Conservation (phyloP, 352 stramenopile species). For the Pythium brassicae region DNA sequence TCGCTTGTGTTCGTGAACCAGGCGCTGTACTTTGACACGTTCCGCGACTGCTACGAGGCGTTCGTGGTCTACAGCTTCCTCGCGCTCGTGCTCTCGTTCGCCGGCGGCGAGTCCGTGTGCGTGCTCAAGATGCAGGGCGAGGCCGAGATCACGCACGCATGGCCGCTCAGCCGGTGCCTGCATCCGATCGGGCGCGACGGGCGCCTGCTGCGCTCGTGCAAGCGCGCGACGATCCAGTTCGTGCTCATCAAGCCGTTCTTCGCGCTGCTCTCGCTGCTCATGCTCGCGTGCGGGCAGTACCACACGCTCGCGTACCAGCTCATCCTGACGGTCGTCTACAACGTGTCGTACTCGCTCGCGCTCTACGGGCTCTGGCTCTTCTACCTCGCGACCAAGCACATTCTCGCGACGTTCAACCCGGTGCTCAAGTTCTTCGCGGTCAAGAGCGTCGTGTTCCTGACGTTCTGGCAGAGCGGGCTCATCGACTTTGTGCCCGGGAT, state of each 20-base stretch:
- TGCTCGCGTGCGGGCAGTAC: conserved; percentile 76
- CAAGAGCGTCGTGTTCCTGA: conserved; percentile 91
- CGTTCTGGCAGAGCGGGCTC: conserved; percentile 88
- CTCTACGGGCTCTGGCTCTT: conserved; percentile 90
- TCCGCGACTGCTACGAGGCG: conserved; percentile 90
- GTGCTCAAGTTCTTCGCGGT: conserved; percentile 93
- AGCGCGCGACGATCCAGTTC: conserved; percentile 90
- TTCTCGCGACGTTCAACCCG: conserved; percentile 78
- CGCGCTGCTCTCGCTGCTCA: conserved; percentile 78
- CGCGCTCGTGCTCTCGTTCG: conserved; percentile 86
- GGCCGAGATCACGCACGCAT: conserved; percentile 75
- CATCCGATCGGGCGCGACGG: conserved; percentile 75
- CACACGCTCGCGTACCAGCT: conserved; percentile 78
- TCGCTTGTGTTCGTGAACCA: conserved; percentile 79
- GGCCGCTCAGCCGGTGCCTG: conserved; percentile 73
- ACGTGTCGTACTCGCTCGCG: conserved; percentile 86
- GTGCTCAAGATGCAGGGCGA: conserved; percentile 87
- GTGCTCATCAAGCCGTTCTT: conserved; percentile 90
- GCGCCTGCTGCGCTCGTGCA: conserved; percentile 79
- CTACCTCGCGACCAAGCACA: conserved; percentile 87
- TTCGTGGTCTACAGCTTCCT: conserved; percentile 93
- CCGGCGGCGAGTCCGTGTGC: conserved; percentile 84
- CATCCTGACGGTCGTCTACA: conserved; percentile 86
- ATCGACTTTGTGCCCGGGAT: conserved; percentile 85
- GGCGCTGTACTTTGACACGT: conserved; percentile 81